Evolutionary conservation across 148 eudicot species (phyloP).

Genomic region (Camellia granthamiana): DNA sequence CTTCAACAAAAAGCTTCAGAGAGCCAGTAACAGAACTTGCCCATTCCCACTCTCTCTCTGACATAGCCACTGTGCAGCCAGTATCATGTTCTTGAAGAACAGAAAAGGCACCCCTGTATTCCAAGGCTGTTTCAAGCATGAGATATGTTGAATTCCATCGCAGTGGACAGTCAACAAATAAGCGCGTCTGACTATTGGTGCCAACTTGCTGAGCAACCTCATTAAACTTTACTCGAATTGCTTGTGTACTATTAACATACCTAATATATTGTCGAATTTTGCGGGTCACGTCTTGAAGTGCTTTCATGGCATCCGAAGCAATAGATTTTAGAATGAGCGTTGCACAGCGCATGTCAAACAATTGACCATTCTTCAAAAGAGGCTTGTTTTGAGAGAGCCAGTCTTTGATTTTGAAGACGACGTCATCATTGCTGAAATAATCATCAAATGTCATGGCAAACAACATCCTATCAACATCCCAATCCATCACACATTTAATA

Average conservation of each 20-base stretch:
- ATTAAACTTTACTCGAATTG: conserved; percentile 61
- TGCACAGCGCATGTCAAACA: conserved; percentile 81
- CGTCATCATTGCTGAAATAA: conserved; percentile 54
- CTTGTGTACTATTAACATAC: conserved; percentile 66
- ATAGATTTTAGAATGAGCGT: conserved; percentile 57
- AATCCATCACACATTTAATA: conserved; percentile 75
- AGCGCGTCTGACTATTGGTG: conserved; percentile 44
- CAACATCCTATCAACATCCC: conserved; percentile 77
- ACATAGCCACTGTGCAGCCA: conserved; percentile 38
- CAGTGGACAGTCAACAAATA: conserved; percentile 58
- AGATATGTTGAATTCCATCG: conserved; percentile 74
- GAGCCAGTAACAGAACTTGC: conserved; percentile 46
- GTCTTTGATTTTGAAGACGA: conserved; percentile 59
- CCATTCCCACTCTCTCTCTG: conserved; percentile 87
- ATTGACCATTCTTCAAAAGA: conserved; percentile 59
- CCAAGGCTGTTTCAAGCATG: conserved; percentile 82
- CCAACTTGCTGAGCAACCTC: conserved; percentile 74
- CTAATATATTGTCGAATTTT: conserved; percentile 74
- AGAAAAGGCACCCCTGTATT: conserved; percentile 65
- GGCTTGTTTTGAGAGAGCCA: conserved; percentile 85
- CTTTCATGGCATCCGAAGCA: conserved; percentile 70
- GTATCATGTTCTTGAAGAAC: conserved; percentile 65
- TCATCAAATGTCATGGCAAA: conserved; percentile 87
- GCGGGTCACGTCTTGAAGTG: conserved; percentile 48
- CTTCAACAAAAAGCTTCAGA: conserved; percentile 71